Conservation (phyloP, 345 rosid genomes). For the Euphorbia tirucalli region DNA sequence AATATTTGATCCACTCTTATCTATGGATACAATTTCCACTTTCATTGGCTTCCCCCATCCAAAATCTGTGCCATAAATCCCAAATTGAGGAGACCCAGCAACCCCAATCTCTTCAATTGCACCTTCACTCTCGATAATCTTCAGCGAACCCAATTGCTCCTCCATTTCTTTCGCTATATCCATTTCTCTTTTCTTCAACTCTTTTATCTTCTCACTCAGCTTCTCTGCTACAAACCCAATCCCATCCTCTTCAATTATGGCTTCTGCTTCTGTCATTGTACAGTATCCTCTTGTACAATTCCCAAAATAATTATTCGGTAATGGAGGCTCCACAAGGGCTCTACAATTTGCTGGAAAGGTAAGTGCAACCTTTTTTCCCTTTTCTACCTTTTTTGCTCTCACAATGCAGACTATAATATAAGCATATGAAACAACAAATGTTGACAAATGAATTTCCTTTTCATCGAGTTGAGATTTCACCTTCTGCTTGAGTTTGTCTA, state of each 20-base stretch:
- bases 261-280: not conserved
- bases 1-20: not conserved
- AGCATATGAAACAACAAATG: slow-evolving; percentile 37
- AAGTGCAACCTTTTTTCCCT: not conserved
- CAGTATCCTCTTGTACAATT: slow-evolving; percentile 13
- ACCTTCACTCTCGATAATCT: not conserved
- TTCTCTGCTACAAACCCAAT: not conserved
- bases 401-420: slow-evolving; percentile 27
- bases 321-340: slow-evolving; percentile 35
- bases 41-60: slow-evolving; percentile 26
- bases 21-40: slow-evolving; percentile 11
- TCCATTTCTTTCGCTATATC: not conserved
- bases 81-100: slow-evolving; percentile 7
- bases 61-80: slow-evolving; percentile 11
- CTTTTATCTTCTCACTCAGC: not conserved
- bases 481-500: slow-evolving; percentile 31
- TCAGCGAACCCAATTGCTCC: not conserved
- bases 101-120: slow-evolving; percentile 7
- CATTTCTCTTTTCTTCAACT: not conserved
- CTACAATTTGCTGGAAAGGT: slow-evolving; percentile 37
- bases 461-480: not conserved
- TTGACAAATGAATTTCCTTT: slow-evolving; percentile 20
- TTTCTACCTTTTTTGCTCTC: slow-evolving; percentile 28
- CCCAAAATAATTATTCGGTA: slow-evolving; percentile 39
- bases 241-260: not conserved